Percentiles rank a stretch among this genome's conserved stretches.
phyloP scores from a whole-genome alignment of 2,329 filamentous ascomycete genomes.

The Fusarium staphyleae region DNA sequence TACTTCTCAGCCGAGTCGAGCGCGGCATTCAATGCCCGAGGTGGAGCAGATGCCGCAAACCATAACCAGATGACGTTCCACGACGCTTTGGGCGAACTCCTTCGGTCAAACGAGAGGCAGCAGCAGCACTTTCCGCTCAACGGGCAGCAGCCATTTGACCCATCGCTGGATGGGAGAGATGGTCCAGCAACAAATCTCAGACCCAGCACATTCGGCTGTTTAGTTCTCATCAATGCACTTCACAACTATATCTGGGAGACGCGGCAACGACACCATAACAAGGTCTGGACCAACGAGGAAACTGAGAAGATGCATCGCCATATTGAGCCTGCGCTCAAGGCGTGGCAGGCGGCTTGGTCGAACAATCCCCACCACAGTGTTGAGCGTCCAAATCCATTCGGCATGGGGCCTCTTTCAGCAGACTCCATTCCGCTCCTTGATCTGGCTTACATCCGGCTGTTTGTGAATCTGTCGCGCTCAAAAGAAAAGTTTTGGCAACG shows the following conservation, averaged over 20 bases:
- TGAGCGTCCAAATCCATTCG: constrained; percentile 84
- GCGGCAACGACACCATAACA: constrained; percentile 84
- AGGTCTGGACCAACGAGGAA: constrained; percentile 89
- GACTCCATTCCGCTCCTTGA: constrained; percentile 92
- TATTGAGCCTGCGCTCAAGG: constrained; percentile 90
- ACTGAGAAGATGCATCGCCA: constrained; percentile 96
- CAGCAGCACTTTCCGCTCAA: constrained; percentile 58
- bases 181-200: constrained; percentile 68
- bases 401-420: constrained; percentile 80
- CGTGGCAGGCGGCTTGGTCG: constrained; percentile 93
- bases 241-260: constrained; percentile 99
- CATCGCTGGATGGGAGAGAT: constrained; percentile 45
- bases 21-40: constrained; percentile 80
- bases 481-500: constrained; percentile 95
- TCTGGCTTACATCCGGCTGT: constrained; percentile 88
- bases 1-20: constrained; percentile 85
- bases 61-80: constrained; percentile 81
- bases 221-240: constrained; percentile 90
- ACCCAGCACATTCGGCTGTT: constrained; percentile 90
- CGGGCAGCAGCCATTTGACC: constrained; percentile 23
- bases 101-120: constrained; percentile 75
- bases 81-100: constrained; percentile 78
- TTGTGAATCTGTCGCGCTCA: constrained; percentile 88
- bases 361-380: constrained; percentile 84
- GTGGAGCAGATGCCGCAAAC: constrained; percentile 73